phyloP scores from a whole-genome alignment of 768 basidiomycete species.

The Macrocybe gigantea region DNA sequence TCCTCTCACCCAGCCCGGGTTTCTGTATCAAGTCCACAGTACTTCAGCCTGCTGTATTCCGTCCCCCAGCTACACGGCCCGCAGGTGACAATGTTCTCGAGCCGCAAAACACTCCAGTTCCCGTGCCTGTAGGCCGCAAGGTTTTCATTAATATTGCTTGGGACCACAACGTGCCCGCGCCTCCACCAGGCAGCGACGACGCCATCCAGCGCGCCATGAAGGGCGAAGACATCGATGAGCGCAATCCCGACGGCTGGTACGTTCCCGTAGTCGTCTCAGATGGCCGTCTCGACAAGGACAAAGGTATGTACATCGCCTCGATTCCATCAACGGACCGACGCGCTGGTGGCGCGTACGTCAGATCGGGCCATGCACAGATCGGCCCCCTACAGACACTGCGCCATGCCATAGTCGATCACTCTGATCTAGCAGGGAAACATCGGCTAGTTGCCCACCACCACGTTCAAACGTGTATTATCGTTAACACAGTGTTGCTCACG shows the following conservation, averaged over 20 bases:
- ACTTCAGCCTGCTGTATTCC: constrained; percentile 32
- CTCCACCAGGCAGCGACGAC: constrained; percentile 55
- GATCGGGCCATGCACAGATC: too few relatives aligned
- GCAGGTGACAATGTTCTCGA: constrained; percentile 18
- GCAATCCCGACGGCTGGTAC: constrained; percentile 42
- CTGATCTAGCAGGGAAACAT: too few relatives aligned
- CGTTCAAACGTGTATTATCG: too few relatives aligned
- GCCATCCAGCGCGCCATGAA: constrained; percentile 53
- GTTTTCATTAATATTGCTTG: constrained; percentile 74
- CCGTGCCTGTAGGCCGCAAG: constrained; percentile 47
- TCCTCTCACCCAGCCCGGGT: constrained; percentile 55
- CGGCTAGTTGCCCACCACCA: too few relatives aligned
- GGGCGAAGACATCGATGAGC: constrained; percentile 37
- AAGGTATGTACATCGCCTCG: constrained; percentile 38
- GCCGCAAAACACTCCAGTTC: constrained; percentile 15
- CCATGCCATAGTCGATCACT: too few relatives aligned
- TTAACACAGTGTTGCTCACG: too few relatives aligned
- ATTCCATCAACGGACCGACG: not conserved
- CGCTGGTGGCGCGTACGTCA: too few relatives aligned
- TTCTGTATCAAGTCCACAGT: constrained; percentile 66
- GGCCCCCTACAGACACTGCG: too few relatives aligned
- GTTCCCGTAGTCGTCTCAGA: constrained; percentile 72
- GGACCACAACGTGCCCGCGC: constrained; percentile 62
- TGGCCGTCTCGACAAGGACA: constrained; percentile 57
- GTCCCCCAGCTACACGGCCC: constrained; percentile 3